Base-by-base conservation (phyloP, 1,284 basidiomycete genomes). In the Wolfiporia cocos region DNA sequence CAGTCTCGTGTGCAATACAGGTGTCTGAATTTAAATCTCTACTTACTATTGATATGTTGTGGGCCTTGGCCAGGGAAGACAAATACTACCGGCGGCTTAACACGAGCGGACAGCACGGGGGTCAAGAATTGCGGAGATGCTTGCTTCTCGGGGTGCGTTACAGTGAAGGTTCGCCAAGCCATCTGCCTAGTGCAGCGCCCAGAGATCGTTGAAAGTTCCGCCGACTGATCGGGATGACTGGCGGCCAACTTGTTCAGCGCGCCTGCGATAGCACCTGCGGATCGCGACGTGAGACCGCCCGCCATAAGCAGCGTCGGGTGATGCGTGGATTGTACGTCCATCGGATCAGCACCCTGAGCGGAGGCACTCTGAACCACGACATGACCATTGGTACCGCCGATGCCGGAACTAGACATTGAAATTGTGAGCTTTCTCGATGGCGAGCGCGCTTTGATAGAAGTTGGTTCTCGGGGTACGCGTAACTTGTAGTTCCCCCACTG, bases 341-440 rank as follows among this genome's bases (percentile, higher is more conserved):
- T n/a, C 14, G 7, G 5, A 29, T 18, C 22, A 21, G 17, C 17
- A 11, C 38, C n/a, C 24, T 10, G 30, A 14, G 18, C 18, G 5
- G 5, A 19, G 9, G 63, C 57, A 23, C 54, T 51, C 50, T 71
- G 58, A 3, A 71, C 31, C 15, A 71, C 57, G 29, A 54, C 57
- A 41, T 70, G 67, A 5, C 62, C 69, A 42, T 67, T 69, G 6
- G 59, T 53, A 7, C 70, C 70, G 7, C 69, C 69, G 28, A 73
- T 69, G 4, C 70, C 70, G 11, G 63, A 68, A 47, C 68, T 66
- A 0, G 60, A 57, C 20, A 73, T 63, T 0, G 70, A 62, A 12
- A 71, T 53, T 1, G 71, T 49, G 4, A 22, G 18, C 21, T 22
- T 18, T 3, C 34, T 15, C 7, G 39, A 41, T 6, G 36, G n/a